Evolutionary conservation across 768 basidiomycete genomes (phyloP).

Genomic region (Termitomyces sp.): DNA sequence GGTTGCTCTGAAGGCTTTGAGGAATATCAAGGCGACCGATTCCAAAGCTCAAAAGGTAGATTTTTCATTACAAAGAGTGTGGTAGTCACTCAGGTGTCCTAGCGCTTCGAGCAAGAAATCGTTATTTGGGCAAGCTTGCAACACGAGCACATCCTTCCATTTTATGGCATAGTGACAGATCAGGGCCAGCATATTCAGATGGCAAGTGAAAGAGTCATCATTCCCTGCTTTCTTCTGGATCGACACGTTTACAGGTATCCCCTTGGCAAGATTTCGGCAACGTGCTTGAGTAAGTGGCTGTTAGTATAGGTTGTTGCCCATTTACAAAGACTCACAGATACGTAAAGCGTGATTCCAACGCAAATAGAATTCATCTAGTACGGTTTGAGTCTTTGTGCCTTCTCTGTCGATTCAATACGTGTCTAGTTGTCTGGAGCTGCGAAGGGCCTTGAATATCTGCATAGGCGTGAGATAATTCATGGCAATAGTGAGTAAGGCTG

Average conservation of each 20-base stretch:
- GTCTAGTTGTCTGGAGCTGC: slow-evolving; percentile 48
- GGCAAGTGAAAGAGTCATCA: slow-evolving; percentile 20
- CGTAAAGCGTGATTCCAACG: slow-evolving; percentile 26
- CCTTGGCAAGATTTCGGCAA: slow-evolving; percentile 61
- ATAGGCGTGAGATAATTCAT: slow-evolving; percentile 46
- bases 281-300: slow-evolving; percentile 38
- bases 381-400: slow-evolving; percentile 9
- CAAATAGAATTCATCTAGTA: slow-evolving; percentile 41
- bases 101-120: slow-evolving; percentile 59
- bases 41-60: slow-evolving; percentile 36
- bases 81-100: background rate
- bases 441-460: slow-evolving; percentile 53
- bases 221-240: background rate
- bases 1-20: slow-evolving; percentile 56
- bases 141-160: slow-evolving; percentile 48
- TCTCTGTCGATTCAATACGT: background rate
- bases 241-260: slow-evolving; percentile 38
- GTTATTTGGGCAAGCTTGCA: slow-evolving; percentile 46
- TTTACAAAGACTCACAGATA: slow-evolving; percentile 28
- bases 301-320: background rate
- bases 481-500: slow-evolving; percentile 46
- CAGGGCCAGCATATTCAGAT: slow-evolving; percentile 47
- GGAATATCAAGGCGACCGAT: slow-evolving; percentile 40
- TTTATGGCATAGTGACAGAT: slow-evolving; percentile 53
- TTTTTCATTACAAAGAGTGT: background rate